Evolutionary conservation across 352 stramenopile species (phyloP).

Genomic region (Globisporangium canariense): DNA sequence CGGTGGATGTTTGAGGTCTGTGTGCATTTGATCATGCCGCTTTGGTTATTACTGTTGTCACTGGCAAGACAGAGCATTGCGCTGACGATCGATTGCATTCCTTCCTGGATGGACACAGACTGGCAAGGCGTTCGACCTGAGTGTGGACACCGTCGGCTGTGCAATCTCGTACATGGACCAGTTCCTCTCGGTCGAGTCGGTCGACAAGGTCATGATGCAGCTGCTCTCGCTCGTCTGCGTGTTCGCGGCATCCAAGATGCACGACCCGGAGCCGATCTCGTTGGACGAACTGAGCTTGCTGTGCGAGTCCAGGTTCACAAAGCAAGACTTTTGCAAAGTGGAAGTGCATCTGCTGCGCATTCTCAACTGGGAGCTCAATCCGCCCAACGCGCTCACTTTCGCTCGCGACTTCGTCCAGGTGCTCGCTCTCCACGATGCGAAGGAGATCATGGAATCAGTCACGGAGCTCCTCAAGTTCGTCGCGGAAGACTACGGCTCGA

Average conservation of each 20-base stretch:
- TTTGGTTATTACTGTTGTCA: background rate
- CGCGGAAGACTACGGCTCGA: constrained; percentile 21
- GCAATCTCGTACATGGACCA: constrained; percentile 73
- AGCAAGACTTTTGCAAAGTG: constrained; percentile 49
- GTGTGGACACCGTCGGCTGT: constrained; percentile 52
- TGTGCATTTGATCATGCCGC: background rate
- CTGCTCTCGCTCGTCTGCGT: constrained; percentile 74
- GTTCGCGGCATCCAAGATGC: constrained; percentile 70
- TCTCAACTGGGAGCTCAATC: constrained; percentile 63
- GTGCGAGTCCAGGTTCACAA: constrained; percentile 71
- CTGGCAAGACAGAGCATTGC: background rate
- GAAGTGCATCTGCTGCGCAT: constrained; percentile 56
- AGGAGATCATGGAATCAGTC: constrained; percentile 14
- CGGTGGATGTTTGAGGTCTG: constrained; percentile 71
- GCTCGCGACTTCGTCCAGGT: constrained; percentile 55
- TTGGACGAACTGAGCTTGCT: constrained; percentile 75
- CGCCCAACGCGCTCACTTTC: constrained; percentile 60
- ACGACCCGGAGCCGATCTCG: constrained; percentile 64
- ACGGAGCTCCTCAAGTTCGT: constrained; percentile 15
- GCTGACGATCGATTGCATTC: background rate
- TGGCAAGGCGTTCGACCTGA: constrained; percentile 65
- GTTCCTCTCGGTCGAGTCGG: constrained; percentile 60
- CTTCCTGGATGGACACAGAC: constrained; percentile 26
- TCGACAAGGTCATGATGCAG: constrained; percentile 72
- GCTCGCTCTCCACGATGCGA: constrained; percentile 33